Base-by-base conservation (phyloP, 805 yeast species). In the Candida pini region DNA sequence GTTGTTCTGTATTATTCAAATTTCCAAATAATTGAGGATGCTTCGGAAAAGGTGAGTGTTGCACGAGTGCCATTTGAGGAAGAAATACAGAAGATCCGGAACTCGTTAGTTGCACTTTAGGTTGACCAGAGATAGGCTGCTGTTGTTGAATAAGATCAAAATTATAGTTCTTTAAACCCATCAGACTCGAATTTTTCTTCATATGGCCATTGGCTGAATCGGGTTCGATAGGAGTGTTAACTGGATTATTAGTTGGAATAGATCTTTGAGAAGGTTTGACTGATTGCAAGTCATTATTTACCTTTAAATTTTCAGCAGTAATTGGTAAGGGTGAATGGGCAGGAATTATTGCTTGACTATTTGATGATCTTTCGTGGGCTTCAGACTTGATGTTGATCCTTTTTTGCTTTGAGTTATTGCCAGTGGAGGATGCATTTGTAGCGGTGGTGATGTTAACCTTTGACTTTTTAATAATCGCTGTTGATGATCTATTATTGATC, bases 91-190 rank as follows among this genome's bases (percentile, higher is more conserved):
- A 13, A 22, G n/a, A 12, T 7, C 13, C 8, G 8, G 25, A 22
- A 13, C 25, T 7, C n/a, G 25, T 22, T 22, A n/a, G n/a, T n/a
- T n/a, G n/a, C n/a, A n/a, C n/a, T n/a, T n/a, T n/a, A n/a, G n/a
- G n/a, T n/a, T n/a, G n/a, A n/a, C n/a, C n/a, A n/a, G n/a, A n/a
- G n/a, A n/a, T n/a, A n/a, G n/a, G n/a, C n/a, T n/a, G n/a, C n/a
- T 22, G 25, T 12, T 25, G 10, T 29, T 38, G 41, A 12, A 38
- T 26, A 7, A 38, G 15, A 18, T 35, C 18, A n/a, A 38, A 38
- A 16, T 38, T 35, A 22, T 38, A 38, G 13, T 38, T 38, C 16
- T 38, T 38, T 14, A 38, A 29, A 15, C 41, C 35, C 10, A 31
- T 14, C 5, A 29, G 26, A 25, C 41, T 33, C 3, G 36, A 10